Evolutionary conservation across 2,329 filamentous ascomycete genomes (phyloP), one percentile per base, ranked within the genome.

Genomic region (Calonectria hongkongensis): DNA sequence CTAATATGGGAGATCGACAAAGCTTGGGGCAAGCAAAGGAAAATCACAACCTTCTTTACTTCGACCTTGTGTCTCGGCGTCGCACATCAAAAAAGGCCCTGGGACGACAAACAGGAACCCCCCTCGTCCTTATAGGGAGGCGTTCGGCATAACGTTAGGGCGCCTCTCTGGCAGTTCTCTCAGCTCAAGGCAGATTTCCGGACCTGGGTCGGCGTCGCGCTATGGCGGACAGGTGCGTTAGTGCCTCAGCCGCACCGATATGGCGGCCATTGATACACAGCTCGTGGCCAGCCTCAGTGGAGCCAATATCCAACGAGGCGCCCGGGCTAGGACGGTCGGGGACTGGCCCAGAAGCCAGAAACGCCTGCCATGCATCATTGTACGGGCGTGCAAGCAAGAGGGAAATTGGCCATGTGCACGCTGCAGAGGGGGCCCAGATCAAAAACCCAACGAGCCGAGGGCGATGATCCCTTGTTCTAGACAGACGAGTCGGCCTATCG

Each of bases 101-200:
- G 33, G 15, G 54, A 36, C 13, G 21, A 0, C 3, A 7, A n/a
- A 25, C 9, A 36, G 51, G 51, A 36, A 12, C 10, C 54, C 33
- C 33, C 33, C 36, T 60, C 21, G 54, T 5, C 33, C 54, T 60
- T 60, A 60, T 60, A 60, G 36, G 36, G 27, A 9, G 33, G 16
- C 27, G 33, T 36, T 21, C 33, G 15, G 21, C 54, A 27, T 39
- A 27, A 33, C 30, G 4, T 15, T 36, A 16, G 25, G 12, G 54
- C 36, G 39, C 4, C 45, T 45, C 45, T 45, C 67, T 33, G 21
- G 48, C n/a, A 58, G 33, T 36, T 41, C 27, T 51, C 21, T 66
- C 50, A 68, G 70, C 74, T 70, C 78, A 79, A 79, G 78, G 78
- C 78, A 79, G 78, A 79, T 75, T 76, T 70, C 13, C 33, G 64